Base-by-base conservation (phyloP, 495 filamentous ascomycete species). In the Friedmanniomyces simplex region DNA sequence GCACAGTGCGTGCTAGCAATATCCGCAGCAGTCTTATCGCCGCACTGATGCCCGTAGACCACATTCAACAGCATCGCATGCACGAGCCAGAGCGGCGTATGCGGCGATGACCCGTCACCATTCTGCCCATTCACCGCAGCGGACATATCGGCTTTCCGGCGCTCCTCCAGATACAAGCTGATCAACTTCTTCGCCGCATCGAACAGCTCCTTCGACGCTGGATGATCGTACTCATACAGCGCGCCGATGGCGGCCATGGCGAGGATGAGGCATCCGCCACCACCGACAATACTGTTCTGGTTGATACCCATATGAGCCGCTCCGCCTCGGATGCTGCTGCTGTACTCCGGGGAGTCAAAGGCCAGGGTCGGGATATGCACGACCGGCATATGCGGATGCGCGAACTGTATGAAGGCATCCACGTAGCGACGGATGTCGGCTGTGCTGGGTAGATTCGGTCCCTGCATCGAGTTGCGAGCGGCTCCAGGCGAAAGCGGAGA, bases 41-140 rank as follows among this genome's bases (percentile, higher is more conserved):
- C 94, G 68, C 88, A 96, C 61, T 95, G 90, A 63, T 97, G 88
- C 11, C 94, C 94, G 63, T 95, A 98, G 12, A 97, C 86, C 34
- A 97, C 87, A 71, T 95, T 96, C 41, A 98, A 77, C 28, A 98
- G 78, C 93, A 98, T 96, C 0, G 93, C 91, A 66, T 98, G 93
- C n/a, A 98, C 89, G 26, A 98, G 78, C 93, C 93, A 96, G 50
- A 96, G 76, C 1, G 93, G 93, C 13, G 89, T 96, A 37, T 82
- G 81, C 62, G 93, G 86, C 43, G 84, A 76, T 1, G 83, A 77
- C 62, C 79, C 80, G 56, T 91, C 86, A 55, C 79, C 69, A 63
- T 79, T 79, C 2, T 70, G 61, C 25, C 86, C 83, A 61, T 82
- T 84, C 58, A 88, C 76, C 37, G 86, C 85, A 54, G 87, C 86